These are phyloP conservation scores for Castanea mollissima DNA, from an alignment of 306 rosid species.

Conservation along the genomic window DNA sequence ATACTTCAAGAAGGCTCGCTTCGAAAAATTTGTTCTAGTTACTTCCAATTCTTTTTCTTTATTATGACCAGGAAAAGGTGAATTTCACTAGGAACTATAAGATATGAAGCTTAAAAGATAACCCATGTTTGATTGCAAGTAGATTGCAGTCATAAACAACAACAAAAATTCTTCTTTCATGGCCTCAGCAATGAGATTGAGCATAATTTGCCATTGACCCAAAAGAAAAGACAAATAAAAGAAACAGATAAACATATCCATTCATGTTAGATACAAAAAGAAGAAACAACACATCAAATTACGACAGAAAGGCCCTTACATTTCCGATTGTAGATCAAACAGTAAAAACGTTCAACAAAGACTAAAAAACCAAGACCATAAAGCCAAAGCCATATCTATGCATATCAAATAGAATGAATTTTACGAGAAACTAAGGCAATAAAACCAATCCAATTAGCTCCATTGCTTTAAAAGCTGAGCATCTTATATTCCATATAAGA, in stretches of 20 bases:
- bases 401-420: neutral
- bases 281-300: neutral
- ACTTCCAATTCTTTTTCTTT: neutral
- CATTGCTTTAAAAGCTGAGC: neutral
- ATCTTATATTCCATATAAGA: neutral
- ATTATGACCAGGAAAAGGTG: neutral
- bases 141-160: too few relatives aligned
- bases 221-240: neutral
- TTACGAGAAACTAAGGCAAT: too few relatives aligned
- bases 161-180: neutral
- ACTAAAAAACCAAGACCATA: neutral
- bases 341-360: neutral
- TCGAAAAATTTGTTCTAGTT: neutral
- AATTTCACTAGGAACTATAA: too few relatives aligned
- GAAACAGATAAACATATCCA: neutral
- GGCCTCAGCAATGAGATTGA: neutral
- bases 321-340: neutral
- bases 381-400: neutral
- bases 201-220: neutral
- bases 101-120: too few relatives aligned
- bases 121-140: too few relatives aligned
- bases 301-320: neutral
- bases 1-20: slow-evolving; percentile 12
- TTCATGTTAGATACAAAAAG: neutral
- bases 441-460: neutral